Evolutionary conservation across 345 rosid species (phyloP).

Genomic region (Acer negundo): DNA sequence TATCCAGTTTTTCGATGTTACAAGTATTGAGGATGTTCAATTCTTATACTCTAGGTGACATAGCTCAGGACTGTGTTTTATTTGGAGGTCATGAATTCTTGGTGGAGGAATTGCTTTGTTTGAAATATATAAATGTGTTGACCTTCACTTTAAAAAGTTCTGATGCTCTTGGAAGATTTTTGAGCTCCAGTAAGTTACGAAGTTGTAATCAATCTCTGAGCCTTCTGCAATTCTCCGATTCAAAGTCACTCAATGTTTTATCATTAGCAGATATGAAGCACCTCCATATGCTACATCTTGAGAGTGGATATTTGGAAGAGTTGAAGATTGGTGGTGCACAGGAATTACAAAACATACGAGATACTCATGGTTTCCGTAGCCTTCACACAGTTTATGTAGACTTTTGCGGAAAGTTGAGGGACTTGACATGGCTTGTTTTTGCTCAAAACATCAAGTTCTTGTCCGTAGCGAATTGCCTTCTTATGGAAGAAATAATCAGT

Average conservation of each 20-base stretch:
- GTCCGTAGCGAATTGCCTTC: background rate
- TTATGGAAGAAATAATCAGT: conserved; percentile 13
- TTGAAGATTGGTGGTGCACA: background rate
- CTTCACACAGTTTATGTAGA: background rate
- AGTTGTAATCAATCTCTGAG: background rate
- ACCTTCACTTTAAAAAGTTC: background rate
- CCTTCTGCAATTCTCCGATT: background rate
- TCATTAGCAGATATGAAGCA: background rate
- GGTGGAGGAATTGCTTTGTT: background rate
- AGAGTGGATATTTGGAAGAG: background rate
- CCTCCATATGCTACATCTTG: background rate
- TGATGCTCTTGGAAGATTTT: background rate
- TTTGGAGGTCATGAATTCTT: background rate
- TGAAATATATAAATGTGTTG: conserved; percentile 7
- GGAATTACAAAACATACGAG: too few relatives aligned
- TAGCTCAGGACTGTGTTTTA: background rate
- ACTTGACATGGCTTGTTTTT: conserved; percentile 20
- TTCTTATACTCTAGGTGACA: background rate
- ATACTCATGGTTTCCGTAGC: background rate
- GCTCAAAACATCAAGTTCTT: conserved; percentile 6
- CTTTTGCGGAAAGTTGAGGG: background rate
- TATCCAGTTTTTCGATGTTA: background rate
- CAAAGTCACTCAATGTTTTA: background rate
- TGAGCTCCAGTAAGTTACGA: background rate
- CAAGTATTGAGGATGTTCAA: conserved; percentile 13